A percentile compares a stretch with the other conserved stretches of the same genome.
Conservation (phyloP, 768 basidiomycete species). For the Dioszegia hungarica region DNA sequence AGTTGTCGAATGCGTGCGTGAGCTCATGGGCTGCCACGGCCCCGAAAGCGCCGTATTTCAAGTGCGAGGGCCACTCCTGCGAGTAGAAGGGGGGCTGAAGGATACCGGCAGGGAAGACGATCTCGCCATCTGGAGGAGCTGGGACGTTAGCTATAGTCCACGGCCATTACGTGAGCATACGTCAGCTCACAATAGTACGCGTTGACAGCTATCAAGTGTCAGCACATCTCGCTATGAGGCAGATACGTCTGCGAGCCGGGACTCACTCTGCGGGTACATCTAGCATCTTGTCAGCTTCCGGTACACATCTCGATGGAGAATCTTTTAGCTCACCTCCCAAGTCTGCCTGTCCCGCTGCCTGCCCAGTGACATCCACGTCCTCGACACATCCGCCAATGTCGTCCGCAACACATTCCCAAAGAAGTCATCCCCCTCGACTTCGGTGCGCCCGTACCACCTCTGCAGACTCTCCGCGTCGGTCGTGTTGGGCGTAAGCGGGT, state of each 20-base stretch:
- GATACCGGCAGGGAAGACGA: slow-evolving; percentile 91
- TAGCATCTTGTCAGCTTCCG: not conserved
- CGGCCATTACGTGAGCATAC: not conserved
- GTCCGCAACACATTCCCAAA: slow-evolving; percentile 71
- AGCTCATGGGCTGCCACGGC: slow-evolving; percentile 89
- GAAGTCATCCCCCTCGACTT: slow-evolving; percentile 65
- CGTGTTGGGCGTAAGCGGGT: slow-evolving; percentile 80
- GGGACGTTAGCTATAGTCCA: slow-evolving; percentile 63
- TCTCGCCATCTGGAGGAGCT: slow-evolving; percentile 83
- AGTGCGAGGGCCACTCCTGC: slow-evolving; percentile 76
- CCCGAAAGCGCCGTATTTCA: slow-evolving; percentile 89
- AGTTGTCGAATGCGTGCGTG: slow-evolving; percentile 58
- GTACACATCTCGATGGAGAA: no score
- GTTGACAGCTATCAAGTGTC: slow-evolving; percentile 23
- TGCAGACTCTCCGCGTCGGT: slow-evolving; percentile 63
- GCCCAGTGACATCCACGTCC: slow-evolving; percentile 73
- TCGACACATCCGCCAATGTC: slow-evolving; percentile 61
- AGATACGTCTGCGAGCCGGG: not conserved
- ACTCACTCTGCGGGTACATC: slow-evolving; percentile 39
- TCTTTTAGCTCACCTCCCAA: slow-evolving; percentile 85
- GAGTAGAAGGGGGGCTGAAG: slow-evolving; percentile 88
- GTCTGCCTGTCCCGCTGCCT: slow-evolving; percentile 61
- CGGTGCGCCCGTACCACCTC: slow-evolving; percentile 65
- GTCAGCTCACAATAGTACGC: slow-evolving; percentile 34
- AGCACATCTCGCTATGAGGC: not conserved